Base-by-base conservation (phyloP, 257 asterid genomes). In the Solanum sejunctum region DNA sequence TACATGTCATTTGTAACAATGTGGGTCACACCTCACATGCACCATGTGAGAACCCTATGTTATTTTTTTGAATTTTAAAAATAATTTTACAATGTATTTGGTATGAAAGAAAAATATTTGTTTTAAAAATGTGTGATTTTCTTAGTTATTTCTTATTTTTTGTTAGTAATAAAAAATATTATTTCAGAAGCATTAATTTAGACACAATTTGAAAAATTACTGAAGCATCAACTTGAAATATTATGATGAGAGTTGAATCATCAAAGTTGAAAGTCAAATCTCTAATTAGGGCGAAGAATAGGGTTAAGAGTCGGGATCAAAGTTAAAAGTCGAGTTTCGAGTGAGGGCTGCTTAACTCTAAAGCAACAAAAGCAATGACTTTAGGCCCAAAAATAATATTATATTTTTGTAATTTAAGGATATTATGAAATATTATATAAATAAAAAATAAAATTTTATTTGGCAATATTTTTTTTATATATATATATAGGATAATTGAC, bases 1-100 rank as follows among this genome's bases (percentile, higher is more conserved):
- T 90, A 86, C 92, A 80, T 92, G 90, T 92, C 93, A 91, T 92
- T 85, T 89, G 89, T 86, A 88, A 90, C 86, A 85, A 87, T 15
- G 91, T 92, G 95, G 95, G 94, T 79, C 97, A 89, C 86, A 36
- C 91, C 92, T 84, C 95, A 93, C 95, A 90, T 93, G 97, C 93
- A 86, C 93, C 97, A 93, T 91, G 94, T 92, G 94, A 88, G 56
- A 84, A 84, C 89, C 63, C 82, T 75, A 75, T 49, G 60, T 23
- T 75, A 3, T 73, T 41, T 20, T 70, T 20, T 7, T 56, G 21
- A 56, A 56, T 56, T 57, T 57, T 57, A 18, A 57, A 32, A 32
- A 28, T 28, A 36, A 36, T 57, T 8, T 57, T 8, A 57, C 9
- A 18, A 0, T 20, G 1, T 58, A 6, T 58, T 20, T 1, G 28